Base-by-base conservation (phyloP, 1,284 basidiomycete species). In the Tausonia pullulans region DNA sequence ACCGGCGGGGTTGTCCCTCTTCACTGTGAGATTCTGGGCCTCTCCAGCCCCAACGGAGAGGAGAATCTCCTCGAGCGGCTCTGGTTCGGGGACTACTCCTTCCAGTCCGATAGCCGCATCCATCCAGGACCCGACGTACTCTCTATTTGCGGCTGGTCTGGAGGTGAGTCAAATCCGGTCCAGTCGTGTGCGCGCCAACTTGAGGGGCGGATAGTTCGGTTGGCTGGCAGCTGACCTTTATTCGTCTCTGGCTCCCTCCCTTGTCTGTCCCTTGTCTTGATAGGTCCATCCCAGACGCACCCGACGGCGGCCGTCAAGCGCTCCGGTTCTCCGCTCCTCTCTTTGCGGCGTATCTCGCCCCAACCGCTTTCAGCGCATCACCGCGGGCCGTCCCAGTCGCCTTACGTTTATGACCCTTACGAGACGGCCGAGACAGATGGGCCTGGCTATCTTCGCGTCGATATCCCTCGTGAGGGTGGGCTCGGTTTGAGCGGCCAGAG, bases 51-150 rank as follows among this genome's bases (percentile, higher is more conserved):
- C 6, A 41, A 11, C 40, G 51, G 51, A 16, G 58, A 52, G 5
- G 62, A 63, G 50, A 16, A 52, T 9, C 10, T 63, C 16, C 45
- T 59, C 10, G 62, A 63, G 7, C 56, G 62, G 9, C 43, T 63
- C 48, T 63, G 62, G 62, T 63, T 59, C 40, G 62, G 62, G 14
- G 62, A 63, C 43, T 63, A 53, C 51, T 56, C 54, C n/a, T 63
- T 52, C 50, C 56, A 50, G 41, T 41, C 16, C 4, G 48, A 16
- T 27, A 46, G 53, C 40, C 16, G 49, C 14, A 44, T 48, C 2
- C 9, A 13, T 11, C 14, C 41, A 3, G 41, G n/a, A 11, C 10
- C 48, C 9, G 52, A 61, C 11, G 55, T 40, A 3, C 43, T 57
- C 41, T 40, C 55, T 39, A 44, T 57, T 41, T 40, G 55, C 13